Base-by-base conservation (phyloP, 768 basidiomycete genomes). In the Calocybe indica region DNA sequence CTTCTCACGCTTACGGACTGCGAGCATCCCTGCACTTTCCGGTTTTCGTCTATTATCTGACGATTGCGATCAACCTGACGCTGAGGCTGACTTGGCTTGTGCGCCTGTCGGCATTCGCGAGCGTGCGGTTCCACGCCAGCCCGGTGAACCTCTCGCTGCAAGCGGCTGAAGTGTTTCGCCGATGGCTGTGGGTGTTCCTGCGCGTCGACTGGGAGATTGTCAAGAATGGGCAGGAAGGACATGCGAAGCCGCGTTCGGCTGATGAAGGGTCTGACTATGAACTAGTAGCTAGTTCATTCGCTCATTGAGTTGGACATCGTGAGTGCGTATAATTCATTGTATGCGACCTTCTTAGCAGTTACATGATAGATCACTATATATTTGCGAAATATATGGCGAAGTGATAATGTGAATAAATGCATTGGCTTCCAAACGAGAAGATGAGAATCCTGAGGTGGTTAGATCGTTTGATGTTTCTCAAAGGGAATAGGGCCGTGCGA, bases 121-220 rank as follows among this genome's bases (percentile, higher is more conserved):
- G 94, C 66, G 76, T 82, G 9, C 70, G 75, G 47, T 74, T 80
- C 36, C 90, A 94, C 56, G 85, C 92, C 34, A 88, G 86, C 56
- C 69, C 78, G 12, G 75, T 86, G 13, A 89, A 95, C 37, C 96
- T 98, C 67, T 80, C 85, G 74, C 78, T 98, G 45, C 93, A 99
- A 66, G 75, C 88, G 37, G 82, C 93, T 31, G 96, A 98, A 67
- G 68, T 99, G 30, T 61, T 92, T 33, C 74, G 96, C 53, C 68
- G 96, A 57, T 99, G 96, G 96, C 78, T 97, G 72, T 99, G 96
- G 96, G 92, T 96, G 28, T 98, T 96, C 66, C 66, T 98, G 52
- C 81, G 96, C 34, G 81, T 98, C 37, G 96, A 99, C 67, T 99
- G 95, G 96, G 95, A 98, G 68, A 76, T 84, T 7, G 80, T 92